These are phyloP conservation scores for Pseudoneurospora amorphoporcata DNA, from an alignment of 495 filamentous ascomycete genomes.

Conservation along the genomic window DNA sequence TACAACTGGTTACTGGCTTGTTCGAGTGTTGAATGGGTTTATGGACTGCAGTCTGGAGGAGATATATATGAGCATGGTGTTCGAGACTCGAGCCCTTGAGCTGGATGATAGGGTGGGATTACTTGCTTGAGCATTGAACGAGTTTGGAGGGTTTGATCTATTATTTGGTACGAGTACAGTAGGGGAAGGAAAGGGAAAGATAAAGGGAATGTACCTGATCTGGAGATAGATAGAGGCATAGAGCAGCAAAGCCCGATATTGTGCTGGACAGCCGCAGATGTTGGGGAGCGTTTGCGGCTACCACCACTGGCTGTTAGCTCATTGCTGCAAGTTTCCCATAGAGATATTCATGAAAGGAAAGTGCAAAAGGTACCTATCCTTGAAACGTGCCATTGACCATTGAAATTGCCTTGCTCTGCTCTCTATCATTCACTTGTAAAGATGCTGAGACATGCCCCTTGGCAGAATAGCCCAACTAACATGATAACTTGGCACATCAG, in stretches of 20 bases:
- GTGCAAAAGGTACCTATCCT: background rate
- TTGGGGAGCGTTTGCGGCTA: background rate
- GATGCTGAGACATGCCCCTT: too few species aligned
- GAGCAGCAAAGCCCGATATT: too few species aligned
- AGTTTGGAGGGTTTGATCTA: too few species aligned
- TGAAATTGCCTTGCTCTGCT: too few species aligned
- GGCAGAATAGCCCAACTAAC: too few species aligned
- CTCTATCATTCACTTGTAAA: too few species aligned
- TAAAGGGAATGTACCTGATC: background rate
- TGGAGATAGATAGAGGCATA: background rate
- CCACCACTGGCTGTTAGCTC: background rate
- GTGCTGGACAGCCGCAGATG: background rate
- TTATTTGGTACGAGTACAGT: background rate
- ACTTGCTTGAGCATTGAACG: too few species aligned
- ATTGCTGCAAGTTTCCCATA: background rate
- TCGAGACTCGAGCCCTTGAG: too few species aligned
- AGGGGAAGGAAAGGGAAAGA: background rate
- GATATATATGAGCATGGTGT: too few species aligned
- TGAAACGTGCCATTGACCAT: background rate
- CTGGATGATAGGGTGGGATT: too few species aligned
- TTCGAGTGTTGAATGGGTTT: background rate
- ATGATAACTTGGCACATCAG: too few species aligned
- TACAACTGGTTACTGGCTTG: background rate
- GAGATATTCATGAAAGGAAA: background rate
- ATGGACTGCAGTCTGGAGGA: background rate